A percentile compares a stretch with the other conserved stretches of the same genome.
Conservation (phyloP, 2,329 filamentous ascomycete species). For the Exophiala calicioides region DNA sequence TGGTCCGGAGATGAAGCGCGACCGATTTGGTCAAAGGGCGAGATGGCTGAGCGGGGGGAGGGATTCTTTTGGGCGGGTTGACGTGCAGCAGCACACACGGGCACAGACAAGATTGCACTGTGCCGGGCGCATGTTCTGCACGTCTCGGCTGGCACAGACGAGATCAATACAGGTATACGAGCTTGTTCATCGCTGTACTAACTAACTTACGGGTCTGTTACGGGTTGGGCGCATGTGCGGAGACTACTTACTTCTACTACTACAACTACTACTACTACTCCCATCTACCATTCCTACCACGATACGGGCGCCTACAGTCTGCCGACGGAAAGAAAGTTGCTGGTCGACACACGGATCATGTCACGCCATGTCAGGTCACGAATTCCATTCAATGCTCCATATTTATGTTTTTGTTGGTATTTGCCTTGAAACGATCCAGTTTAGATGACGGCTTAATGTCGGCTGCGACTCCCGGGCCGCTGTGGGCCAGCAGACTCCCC, state of each 20-base stretch:
- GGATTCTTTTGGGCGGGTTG: slow-evolving; percentile 7
- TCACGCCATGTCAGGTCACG: slow-evolving; percentile 9
- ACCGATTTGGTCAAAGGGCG: slow-evolving; percentile 11
- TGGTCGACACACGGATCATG: slow-evolving; percentile 9
- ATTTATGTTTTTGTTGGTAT: slow-evolving; percentile 4
- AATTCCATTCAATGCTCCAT: slow-evolving; percentile 1
- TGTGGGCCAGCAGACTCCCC: slow-evolving; percentile 3
- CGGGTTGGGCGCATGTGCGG: no score
- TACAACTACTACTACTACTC: neutral
- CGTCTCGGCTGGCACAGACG: slow-evolving; percentile 6
- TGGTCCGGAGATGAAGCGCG: slow-evolving; percentile 24
- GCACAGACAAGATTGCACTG: neutral
- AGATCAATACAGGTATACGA: neutral
- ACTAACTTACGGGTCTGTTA: no score
- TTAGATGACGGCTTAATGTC: slow-evolving; percentile 15
- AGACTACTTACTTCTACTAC: no score
- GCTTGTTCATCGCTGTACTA: neutral
- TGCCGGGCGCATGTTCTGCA: neutral
- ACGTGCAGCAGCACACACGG: neutral
- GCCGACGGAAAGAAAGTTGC: slow-evolving; percentile 4
- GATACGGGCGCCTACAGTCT: neutral
- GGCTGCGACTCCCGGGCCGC: slow-evolving; percentile 11
- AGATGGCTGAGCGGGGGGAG: slow-evolving; percentile 3
- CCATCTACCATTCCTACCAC: neutral
- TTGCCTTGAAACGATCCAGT: slow-evolving; percentile 2